A percentile compares a stretch with the other conserved stretches of the same genome.
These are phyloP conservation scores for Penicillium polonicum DNA, from an alignment of 2,329 filamentous ascomycete species.

Conservation along the genomic window DNA sequence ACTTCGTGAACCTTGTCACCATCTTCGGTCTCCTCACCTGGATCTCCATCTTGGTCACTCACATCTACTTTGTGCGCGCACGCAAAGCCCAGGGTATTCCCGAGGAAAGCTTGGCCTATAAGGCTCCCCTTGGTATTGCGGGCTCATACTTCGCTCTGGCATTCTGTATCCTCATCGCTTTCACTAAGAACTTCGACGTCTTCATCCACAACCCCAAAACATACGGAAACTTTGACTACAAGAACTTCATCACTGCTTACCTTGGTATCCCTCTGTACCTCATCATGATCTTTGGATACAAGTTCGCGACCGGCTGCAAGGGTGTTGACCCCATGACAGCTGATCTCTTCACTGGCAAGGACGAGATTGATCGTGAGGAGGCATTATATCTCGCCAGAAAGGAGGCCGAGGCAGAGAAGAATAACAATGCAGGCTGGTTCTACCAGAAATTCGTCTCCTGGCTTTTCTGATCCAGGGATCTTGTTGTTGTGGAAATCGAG, in stretches of 20 bases:
- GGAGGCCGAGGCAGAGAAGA: slow-evolving; percentile 43
- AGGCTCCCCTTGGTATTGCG: slow-evolving; percentile 67
- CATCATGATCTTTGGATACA: slow-evolving; percentile 67
- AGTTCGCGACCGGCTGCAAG: slow-evolving; percentile 55
- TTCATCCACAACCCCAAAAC: slow-evolving; percentile 54
- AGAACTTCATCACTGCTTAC: slow-evolving; percentile 75
- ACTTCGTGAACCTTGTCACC: slow-evolving; percentile 67
- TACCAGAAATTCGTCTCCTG: slow-evolving; percentile 60
- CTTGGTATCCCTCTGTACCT: slow-evolving; percentile 74
- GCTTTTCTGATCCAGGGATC: slow-evolving; percentile 51
- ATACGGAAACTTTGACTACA: slow-evolving; percentile 64
- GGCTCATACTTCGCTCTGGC: slow-evolving; percentile 67
- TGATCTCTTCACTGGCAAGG: slow-evolving; percentile 72
- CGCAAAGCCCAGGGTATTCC: slow-evolving; percentile 61
- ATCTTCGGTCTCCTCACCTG: slow-evolving; percentile 67
- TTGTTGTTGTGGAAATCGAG: not conserved
- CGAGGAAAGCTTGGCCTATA: slow-evolving; percentile 59
- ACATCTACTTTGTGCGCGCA: slow-evolving; percentile 65
- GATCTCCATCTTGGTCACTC: slow-evolving; percentile 67
- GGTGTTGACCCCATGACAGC: slow-evolving; percentile 58
- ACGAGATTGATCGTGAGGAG: slow-evolving; percentile 70
- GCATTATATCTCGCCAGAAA: slow-evolving; percentile 63
- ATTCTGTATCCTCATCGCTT: slow-evolving; percentile 69
- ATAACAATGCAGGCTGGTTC: slow-evolving; percentile 49
- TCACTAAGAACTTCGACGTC: slow-evolving; percentile 80